Base-by-base conservation (phyloP, 1,284 basidiomycete species). In the Rhodotorula sp. region DNA sequence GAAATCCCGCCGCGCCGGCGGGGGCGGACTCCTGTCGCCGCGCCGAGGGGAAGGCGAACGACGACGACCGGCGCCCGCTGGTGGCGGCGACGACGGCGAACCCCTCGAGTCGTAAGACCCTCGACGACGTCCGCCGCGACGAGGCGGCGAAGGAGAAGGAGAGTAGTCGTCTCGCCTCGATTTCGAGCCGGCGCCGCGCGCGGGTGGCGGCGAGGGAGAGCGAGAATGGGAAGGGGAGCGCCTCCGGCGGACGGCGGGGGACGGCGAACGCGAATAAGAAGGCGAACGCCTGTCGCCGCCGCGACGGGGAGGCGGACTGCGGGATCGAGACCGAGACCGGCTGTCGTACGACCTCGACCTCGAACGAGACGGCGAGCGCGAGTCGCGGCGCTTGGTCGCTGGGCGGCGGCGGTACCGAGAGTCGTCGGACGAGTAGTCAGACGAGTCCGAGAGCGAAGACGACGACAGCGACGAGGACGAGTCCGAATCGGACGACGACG, bases 401-500 rank as follows among this genome's bases (percentile, higher is more conserved):
- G 74, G n/a, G 57, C 74, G 52, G 67, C 72, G 74, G 46, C 57
- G 31, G 48, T 52, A 31, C 51, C 60, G 67, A 52, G 73, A 72
- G 51, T 71, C 67, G 58, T 65, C 70, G 63, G 81, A 81, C 66
- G 80, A 80, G 62, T 82, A 81, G 47, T 83, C 82, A 65, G 81
- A 81, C 67, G 80, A 80, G 62, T 82, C 82, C 46, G 84, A 82
- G 66, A 84, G 85, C 0, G 81, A 81, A 65, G 81, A 80, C 2
- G 81, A 81, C 60, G 82, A 82, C 47, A 84, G 81, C 67, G 81
- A 81, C 8, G 87, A 88, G 1, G 87, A 90, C 0, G 88, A 88
- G 75, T 88, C 88, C 54, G 87, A 88, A 79, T 90, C 91, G 51
- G 91, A 63, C 10, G 62, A 63, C 12, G 62, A 85, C 85, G 90